phyloP scores from a whole-genome alignment of 2,329 filamentous ascomycete genomes.

The Juglanconis sp. region DNA sequence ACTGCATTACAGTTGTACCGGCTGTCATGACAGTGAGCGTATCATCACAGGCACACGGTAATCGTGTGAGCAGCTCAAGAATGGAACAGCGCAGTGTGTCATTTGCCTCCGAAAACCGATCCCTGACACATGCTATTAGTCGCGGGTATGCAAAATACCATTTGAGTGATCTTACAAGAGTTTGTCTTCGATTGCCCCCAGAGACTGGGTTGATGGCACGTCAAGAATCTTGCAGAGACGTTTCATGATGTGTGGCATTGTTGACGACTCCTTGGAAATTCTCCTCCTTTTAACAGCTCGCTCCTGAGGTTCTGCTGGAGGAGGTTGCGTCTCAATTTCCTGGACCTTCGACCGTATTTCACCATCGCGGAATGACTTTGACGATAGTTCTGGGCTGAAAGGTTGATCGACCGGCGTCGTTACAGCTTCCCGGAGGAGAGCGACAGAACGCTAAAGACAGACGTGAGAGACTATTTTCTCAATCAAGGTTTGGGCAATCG shows the following conservation, averaged over 20 bases:
- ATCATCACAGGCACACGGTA: constrained; percentile 54
- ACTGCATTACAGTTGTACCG: constrained; percentile 17
- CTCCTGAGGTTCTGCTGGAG: neutral
- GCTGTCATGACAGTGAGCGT: constrained; percentile 31
- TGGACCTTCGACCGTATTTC: constrained; percentile 3
- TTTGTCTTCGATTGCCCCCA: constrained; percentile 5
- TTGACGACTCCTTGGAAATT: neutral
- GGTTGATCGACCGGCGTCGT: neutral
- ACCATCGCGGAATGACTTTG: constrained; percentile 9
- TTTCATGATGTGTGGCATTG: neutral
- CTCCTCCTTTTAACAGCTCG: constrained; percentile 10
- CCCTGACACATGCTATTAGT: constrained; percentile 8
- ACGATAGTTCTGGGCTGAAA: constrained; percentile 1
- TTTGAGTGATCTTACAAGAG: constrained; percentile 8
- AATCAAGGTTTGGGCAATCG: neutral
- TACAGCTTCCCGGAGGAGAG: constrained; percentile 7
- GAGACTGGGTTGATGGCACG: neutral
- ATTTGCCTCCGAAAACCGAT: constrained; percentile 20
- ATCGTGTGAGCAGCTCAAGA: constrained; percentile 48
- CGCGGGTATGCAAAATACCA: too few species aligned
- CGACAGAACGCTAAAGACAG: constrained; percentile 3
- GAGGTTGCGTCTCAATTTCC: neutral
- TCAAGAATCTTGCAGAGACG: constrained; percentile 4
- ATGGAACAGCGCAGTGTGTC: constrained; percentile 23
- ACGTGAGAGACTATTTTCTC: constrained; percentile 1